A percentile compares a stretch with the other conserved stretches of the same genome.
phyloP scores from a whole-genome alignment of 257 asterid genomes.

The Fraxinus quadrangulata region DNA sequence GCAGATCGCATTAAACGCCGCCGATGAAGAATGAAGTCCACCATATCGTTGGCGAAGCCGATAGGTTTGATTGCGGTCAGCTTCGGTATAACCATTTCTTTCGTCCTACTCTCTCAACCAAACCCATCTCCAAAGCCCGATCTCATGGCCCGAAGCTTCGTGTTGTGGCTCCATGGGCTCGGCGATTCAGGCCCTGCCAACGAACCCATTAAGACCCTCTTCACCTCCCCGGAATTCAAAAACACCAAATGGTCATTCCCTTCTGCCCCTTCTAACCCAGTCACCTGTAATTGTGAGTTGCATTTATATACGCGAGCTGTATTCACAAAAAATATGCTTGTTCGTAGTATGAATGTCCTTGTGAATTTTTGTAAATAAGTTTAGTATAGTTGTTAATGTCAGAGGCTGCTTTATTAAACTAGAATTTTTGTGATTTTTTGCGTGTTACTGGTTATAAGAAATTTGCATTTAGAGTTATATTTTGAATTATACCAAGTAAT shows the following conservation, averaged over 20 bases:
- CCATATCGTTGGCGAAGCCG: constrained; percentile 41
- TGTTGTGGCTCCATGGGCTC: constrained; percentile 93
- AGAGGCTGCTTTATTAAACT: neutral
- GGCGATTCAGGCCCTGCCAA: constrained; percentile 98
- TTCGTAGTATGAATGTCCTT: neutral
- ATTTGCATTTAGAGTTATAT: too few relatives aligned
- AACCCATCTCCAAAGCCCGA: constrained; percentile 30
- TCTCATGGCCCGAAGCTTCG: constrained; percentile 71
- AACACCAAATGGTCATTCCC: constrained; percentile 90
- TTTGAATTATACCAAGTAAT: too few relatives aligned
- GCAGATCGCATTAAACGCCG: constrained; percentile 9
- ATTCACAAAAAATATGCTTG: neutral
- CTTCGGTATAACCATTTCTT: constrained; percentile 51
- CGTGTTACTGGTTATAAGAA: neutral
- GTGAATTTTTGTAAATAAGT: neutral
- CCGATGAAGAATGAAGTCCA: constrained; percentile 41
- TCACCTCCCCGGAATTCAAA: constrained; percentile 72
- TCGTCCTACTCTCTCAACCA: constrained; percentile 40
- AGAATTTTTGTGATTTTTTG: neutral
- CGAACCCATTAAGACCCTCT: constrained; percentile 80
- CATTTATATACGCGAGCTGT: neutral
- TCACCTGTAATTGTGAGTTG: constrained; percentile 83
- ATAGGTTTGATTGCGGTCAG: constrained; percentile 46
- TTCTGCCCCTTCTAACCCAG: constrained; percentile 91
- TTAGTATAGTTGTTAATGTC: neutral